These are phyloP conservation scores for Chaetomiaceae sp. DNA, from an alignment of 2,329 filamentous ascomycete genomes.

Conservation along the genomic window DNA sequence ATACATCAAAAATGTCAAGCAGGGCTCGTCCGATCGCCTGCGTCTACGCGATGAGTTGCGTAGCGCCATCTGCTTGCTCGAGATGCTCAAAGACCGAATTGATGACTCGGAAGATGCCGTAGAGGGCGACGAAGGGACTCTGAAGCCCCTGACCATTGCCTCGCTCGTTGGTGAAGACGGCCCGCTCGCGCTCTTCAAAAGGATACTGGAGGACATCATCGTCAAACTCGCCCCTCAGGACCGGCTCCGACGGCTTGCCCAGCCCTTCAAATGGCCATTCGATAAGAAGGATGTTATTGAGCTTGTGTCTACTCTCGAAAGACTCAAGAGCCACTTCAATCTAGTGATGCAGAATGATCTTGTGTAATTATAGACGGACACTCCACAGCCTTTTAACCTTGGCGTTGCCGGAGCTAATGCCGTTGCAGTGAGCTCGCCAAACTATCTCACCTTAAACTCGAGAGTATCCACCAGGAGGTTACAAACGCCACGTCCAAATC, in stretches of 20 bases:
- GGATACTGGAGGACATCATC: not conserved
- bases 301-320: not conserved
- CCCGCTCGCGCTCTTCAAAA: not conserved
- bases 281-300: not conserved
- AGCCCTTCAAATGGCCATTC: not conserved
- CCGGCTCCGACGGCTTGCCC: not conserved
- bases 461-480: not conserved
- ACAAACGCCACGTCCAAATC: not conserved
- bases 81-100: slow-evolving; percentile 2
- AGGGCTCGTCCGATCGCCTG: not conserved
- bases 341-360: not conserved
- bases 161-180: not conserved
- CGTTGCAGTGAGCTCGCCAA: not conserved
- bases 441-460: not conserved
- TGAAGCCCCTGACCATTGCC: not conserved
- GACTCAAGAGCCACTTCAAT: not conserved
- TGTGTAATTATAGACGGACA: not conserved
- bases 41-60: slow-evolving; percentile 3
- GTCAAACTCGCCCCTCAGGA: not conserved
- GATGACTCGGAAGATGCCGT: not conserved
- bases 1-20: not conserved
- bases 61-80: slow-evolving; percentile 1
- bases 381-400: not conserved
- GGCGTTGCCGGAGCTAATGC: not conserved
- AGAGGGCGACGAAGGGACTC: not conserved